phyloP scores from a whole-genome alignment of 257 asterid species.

The Paraleonurus japonicus region DNA sequence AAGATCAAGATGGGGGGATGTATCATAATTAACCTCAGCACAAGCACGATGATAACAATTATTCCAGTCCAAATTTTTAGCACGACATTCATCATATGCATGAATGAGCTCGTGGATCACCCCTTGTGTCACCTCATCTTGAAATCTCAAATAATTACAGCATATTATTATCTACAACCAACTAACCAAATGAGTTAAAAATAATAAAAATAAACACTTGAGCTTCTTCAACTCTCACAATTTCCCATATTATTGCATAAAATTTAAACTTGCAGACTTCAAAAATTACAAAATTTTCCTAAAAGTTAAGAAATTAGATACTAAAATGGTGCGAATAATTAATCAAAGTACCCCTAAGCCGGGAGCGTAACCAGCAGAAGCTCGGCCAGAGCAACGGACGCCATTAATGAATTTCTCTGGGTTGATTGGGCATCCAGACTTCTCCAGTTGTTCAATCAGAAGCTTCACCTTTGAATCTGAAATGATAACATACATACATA shows the following conservation, averaged over 20 bases:
- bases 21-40: conserved; percentile 44
- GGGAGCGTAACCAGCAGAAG: conserved; percentile 41
- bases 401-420: conserved; percentile 44
- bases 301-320: background rate
- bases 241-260: background rate
- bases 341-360: conserved; percentile 41
- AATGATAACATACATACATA: no score
- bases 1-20: background rate
- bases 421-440: conserved; percentile 52
- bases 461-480: conserved; percentile 63
- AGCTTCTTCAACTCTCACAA: background rate
- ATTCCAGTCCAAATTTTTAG: conserved; percentile 58
- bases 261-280: background rate
- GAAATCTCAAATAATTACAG: conserved; percentile 46
- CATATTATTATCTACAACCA: conserved; percentile 39
- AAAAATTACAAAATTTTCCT: background rate
- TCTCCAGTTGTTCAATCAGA: conserved; percentile 54
- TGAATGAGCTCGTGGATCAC: conserved; percentile 70
- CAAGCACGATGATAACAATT: conserved; percentile 69
- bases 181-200: background rate
- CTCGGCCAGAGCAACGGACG: conserved; percentile 28
- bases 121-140: conserved; percentile 70
- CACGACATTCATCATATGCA: conserved; percentile 69
- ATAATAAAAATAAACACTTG: background rate
- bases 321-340: background rate